Conservation (phyloP, 2,329 filamentous ascomycete species). For the Dactylellina cionopaga region DNA sequence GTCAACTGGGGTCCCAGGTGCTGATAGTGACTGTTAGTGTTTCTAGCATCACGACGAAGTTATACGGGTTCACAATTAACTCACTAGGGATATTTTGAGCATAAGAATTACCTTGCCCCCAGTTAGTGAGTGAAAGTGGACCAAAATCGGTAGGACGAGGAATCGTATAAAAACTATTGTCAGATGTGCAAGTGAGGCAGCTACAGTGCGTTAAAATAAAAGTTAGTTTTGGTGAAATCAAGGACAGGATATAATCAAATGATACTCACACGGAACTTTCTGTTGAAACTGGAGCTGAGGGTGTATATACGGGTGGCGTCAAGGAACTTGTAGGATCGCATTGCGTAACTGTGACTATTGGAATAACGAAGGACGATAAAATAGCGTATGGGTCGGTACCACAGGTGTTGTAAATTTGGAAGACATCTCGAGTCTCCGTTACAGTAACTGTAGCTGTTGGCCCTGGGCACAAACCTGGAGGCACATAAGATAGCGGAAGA, state of each 20-base stretch:
- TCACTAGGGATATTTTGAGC: conserved; percentile 1
- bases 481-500: background rate
- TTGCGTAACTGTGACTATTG: conserved; percentile 32
- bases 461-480: background rate
- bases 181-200: conserved; percentile 17
- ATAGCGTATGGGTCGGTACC: conserved; percentile 32
- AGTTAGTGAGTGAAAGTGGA: conserved; percentile 23
- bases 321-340: background rate
- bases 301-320: background rate
- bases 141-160: conserved; percentile 15
- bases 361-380: conserved; percentile 31
- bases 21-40: conserved; percentile 11
- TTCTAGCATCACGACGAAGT: background rate
- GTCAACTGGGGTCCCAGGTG: background rate
- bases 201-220: background rate
- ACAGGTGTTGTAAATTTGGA: conserved; percentile 35
- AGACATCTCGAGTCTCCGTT: conserved; percentile 33
- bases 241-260: background rate
- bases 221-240: background rate
- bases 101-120: conserved; percentile 21
- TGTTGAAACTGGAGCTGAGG: background rate
- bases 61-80: background rate
- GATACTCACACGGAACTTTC: background rate
- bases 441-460: conserved; percentile 14
- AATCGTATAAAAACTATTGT: conserved; percentile 6